Conservation (phyloP, 2,329 filamentous ascomycete genomes). For the Davidsoniella virescens region DNA sequence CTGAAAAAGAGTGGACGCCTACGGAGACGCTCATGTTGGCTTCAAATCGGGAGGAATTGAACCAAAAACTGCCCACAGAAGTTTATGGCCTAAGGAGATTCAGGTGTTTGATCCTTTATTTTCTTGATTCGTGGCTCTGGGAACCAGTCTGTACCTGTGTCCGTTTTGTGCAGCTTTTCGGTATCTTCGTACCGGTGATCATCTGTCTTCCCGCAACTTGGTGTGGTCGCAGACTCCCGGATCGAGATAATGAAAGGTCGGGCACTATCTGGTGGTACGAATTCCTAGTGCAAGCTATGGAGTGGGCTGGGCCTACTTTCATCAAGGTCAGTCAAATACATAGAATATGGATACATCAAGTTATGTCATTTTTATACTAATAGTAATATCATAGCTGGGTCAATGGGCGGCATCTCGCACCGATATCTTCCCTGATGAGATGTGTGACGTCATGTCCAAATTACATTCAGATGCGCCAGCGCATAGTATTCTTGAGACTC, state of each 20-base stretch:
- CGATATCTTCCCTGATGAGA: constrained; percentile 85
- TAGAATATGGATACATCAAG: not conserved
- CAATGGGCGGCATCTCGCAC: constrained; percentile 96
- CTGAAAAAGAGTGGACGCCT: constrained; percentile 5
- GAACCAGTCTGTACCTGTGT: constrained; percentile 78
- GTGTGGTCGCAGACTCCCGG: constrained; percentile 48
- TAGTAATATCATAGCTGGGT: constrained; percentile 45
- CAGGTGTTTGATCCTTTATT: constrained; percentile 43
- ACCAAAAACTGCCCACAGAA: constrained; percentile 47
- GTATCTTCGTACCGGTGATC: constrained; percentile 86
- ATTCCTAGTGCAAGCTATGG: constrained; percentile 78
- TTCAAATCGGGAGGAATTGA: constrained; percentile 61
- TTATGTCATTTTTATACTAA: not conserved
- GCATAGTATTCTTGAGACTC: constrained; percentile 68
- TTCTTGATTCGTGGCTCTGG: constrained; percentile 56
- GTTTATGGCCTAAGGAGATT: constrained; percentile 42
- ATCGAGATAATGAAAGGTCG: constrained; percentile 55
- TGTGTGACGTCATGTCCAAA: constrained; percentile 87
- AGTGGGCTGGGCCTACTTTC: constrained; percentile 83
- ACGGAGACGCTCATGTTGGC: constrained; percentile 72
- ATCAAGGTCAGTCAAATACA: constrained; percentile 54
- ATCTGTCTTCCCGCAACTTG: constrained; percentile 64
- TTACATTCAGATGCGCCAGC: constrained; percentile 89
- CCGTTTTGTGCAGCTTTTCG: constrained; percentile 70
- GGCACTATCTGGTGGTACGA: constrained; percentile 92